Conservation (phyloP, 1,139 yeast genomes). For the Arxiozyma slooffiae region DNA sequence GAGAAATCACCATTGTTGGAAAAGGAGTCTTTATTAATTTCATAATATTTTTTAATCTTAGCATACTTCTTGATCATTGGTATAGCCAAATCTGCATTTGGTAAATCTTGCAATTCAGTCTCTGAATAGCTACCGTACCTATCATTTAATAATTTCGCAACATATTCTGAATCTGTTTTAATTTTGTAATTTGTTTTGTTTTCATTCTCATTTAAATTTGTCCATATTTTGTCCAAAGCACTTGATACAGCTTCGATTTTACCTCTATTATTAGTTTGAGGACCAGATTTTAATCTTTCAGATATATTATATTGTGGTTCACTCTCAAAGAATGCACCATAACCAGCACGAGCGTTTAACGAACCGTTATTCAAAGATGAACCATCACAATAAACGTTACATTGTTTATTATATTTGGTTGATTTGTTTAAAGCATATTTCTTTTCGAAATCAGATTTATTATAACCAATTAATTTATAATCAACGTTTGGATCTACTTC, state of each 20-base stretch:
- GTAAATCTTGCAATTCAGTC: conserved; percentile 21
- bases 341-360: conserved; percentile 45
- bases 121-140: conserved; percentile 39
- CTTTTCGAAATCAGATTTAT: conserved; percentile 10
- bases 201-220: conserved; percentile 26
- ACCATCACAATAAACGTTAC: conserved; percentile 57
- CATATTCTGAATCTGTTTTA: conserved; percentile 48
- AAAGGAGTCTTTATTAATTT: conserved; percentile 19
- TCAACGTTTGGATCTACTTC: conserved; percentile 13
- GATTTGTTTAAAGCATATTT: conserved; percentile 7
- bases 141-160: conserved; percentile 39
- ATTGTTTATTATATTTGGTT: conserved; percentile 6
- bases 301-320: conserved; percentile 46
- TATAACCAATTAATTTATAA: conserved; percentile 16
- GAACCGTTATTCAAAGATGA: conserved; percentile 51
- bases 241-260: conserved; percentile 58
- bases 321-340: conserved; percentile 62
- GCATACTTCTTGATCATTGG: conserved; percentile 23
- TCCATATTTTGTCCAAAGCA: conserved; percentile 40
- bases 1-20: conserved; percentile 29
- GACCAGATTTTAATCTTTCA: conserved; percentile 38
- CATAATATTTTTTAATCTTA: conserved; percentile 27
- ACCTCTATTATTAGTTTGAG: conserved; percentile 72
- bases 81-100: conserved; percentile 24
- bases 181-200: conserved; percentile 32